Conservation (phyloP, 257 asterid genomes). For the Salvia miltiorrhiza region DNA sequence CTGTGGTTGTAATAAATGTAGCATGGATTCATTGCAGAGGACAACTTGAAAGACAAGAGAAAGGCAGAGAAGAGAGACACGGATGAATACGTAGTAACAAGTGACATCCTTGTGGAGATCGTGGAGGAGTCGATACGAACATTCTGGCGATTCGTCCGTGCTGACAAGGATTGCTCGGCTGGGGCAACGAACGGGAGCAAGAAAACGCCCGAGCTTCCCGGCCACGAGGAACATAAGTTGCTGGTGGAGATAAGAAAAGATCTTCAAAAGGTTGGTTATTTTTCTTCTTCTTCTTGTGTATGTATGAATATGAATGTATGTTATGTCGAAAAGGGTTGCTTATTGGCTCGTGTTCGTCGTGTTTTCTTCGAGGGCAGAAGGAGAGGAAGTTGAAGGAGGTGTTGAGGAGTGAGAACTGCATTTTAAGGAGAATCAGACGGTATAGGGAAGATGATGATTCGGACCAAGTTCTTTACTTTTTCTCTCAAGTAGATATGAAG, state of each 20-base stretch:
- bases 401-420: slow-evolving; percentile 70
- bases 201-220: slow-evolving; percentile 39
- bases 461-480: slow-evolving; percentile 69
- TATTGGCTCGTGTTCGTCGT: neutral
- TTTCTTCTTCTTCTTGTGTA: neutral
- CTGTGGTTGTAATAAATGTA: neutral
- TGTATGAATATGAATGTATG: too few species aligned
- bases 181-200: slow-evolving; percentile 32
- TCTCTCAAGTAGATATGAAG: slow-evolving; percentile 81
- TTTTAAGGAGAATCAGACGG: slow-evolving; percentile 51
- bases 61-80: slow-evolving; percentile 37
- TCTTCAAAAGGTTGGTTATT: slow-evolving; percentile 80
- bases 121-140: slow-evolving; percentile 89
- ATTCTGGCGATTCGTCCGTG: slow-evolving; percentile 78
- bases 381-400: slow-evolving; percentile 74
- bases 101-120: slow-evolving; percentile 75
- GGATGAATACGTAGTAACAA: slow-evolving; percentile 51
- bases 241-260: slow-evolving; percentile 43
- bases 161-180: slow-evolving; percentile 61
- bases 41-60: slow-evolving; percentile 45
- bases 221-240: slow-evolving; percentile 48
- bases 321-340: neutral
- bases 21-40: slow-evolving; percentile 44
- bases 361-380: slow-evolving; percentile 48
- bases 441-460: slow-evolving; percentile 52